These are phyloP conservation scores for Cucurbita ficifolia DNA, from an alignment of 306 rosid species.

Conservation along the genomic window DNA sequence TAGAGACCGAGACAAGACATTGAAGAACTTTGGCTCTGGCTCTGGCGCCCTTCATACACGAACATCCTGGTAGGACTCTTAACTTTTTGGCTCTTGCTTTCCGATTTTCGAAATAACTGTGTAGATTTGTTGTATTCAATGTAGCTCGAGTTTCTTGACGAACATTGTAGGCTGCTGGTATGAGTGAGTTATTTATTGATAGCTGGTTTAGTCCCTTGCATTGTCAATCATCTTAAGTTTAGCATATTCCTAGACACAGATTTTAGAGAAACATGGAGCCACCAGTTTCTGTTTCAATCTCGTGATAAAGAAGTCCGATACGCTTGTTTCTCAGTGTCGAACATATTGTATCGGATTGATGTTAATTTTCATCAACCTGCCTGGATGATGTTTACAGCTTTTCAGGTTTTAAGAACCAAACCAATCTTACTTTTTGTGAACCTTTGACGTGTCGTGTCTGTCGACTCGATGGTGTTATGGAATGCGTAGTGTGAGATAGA, in stretches of 20 bases:
- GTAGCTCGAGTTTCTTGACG: neutral
- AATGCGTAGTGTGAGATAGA: neutral
- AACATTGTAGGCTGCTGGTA: neutral
- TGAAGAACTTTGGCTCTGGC: neutral
- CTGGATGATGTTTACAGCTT: neutral
- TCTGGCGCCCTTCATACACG: neutral
- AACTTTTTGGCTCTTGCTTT: neutral
- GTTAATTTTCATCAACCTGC: neutral
- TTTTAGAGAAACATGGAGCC: neutral
- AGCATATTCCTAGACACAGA: neutral
- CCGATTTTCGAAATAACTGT: neutral
- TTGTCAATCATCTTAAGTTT: neutral
- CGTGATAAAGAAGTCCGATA: neutral
- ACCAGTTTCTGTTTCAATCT: neutral
- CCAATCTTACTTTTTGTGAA: neutral
- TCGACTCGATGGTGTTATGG: neutral
- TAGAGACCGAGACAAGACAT: neutral
- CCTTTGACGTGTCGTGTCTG: neutral
- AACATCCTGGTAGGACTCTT: neutral
- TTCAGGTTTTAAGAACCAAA: neutral
- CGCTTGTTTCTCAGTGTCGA: neutral
- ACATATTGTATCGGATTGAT: neutral
- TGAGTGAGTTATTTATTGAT: neutral
- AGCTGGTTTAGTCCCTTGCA: neutral
- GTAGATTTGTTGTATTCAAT: neutral